phyloP scores from a whole-genome alignment of 805 yeast species.

The Kazachstania taianensis region DNA sequence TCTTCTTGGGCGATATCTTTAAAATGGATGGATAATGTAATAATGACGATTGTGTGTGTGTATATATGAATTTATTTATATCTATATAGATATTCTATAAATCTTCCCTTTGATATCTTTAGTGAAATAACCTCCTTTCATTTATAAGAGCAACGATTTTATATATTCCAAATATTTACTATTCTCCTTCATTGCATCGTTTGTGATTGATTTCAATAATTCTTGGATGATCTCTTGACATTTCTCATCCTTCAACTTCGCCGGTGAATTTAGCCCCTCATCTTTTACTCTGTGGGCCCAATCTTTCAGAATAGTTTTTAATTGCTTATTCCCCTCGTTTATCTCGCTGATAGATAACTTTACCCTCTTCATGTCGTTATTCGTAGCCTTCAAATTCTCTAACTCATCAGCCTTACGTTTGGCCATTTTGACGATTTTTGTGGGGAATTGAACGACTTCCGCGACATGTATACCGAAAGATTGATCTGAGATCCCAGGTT shows the following conservation, averaged over 20 bases:
- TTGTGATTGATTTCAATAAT: slow-evolving; percentile 13
- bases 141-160: slow-evolving; percentile 13
- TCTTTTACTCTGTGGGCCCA: slow-evolving; percentile 42
- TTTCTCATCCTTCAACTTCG: slow-evolving; percentile 29
- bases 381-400: slow-evolving; percentile 44
- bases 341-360: slow-evolving; percentile 43
- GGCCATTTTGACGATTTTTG: slow-evolving; percentile 87
- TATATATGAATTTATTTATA: not conserved
- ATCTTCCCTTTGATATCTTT: not conserved
- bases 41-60: not conserved
- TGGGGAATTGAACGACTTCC: slow-evolving; percentile 87
- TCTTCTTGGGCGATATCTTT: slow-evolving; percentile 31
- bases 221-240: slow-evolving; percentile 19
- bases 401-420: slow-evolving; percentile 86
- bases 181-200: slow-evolving; percentile 8
- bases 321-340: slow-evolving; percentile 36
- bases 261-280: slow-evolving; percentile 17
- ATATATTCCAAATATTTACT: slow-evolving; percentile 16
- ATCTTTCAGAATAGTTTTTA: slow-evolving; percentile 39
- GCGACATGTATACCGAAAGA: slow-evolving; percentile 98
- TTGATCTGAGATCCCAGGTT: slow-evolving; percentile 89
- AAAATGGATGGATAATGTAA: not conserved
- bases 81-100: not conserved
- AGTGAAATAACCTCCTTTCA: not conserved
- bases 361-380: slow-evolving; percentile 38